Base-by-base conservation (phyloP, 495 filamentous ascomycete genomes). In the Glarea lozoyensis region DNA sequence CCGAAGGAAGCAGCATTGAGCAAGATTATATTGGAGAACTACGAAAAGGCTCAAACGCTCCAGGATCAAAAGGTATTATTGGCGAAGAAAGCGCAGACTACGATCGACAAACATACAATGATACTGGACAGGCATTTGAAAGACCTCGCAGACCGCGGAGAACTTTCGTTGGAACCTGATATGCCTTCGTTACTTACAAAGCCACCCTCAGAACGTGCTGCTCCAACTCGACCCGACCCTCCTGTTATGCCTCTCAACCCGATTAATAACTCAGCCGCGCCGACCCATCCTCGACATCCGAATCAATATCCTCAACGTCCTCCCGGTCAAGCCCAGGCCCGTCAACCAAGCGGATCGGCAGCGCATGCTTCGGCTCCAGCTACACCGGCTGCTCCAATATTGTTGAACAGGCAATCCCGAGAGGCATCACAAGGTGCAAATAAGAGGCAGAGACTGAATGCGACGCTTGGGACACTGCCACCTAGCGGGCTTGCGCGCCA, bases 21-120 rank as follows among this genome's bases (percentile, higher is more conserved):
- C 36, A 80, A 79, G 31, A 72, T 71, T 25, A 86, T 94, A 39
- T 59, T 75, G 20, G 75, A 85, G 44, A 83, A 81, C 52, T 84
- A 82, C 44, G 79, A 81, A 31, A 69, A 68, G 49, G 81, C 81
- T 25, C 71, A 86, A 50, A 70, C 78, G 40, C 62, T 97, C 19
- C 82, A 94, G 50, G 82, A 84, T 23, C 90, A 98, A 57, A 97
- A 98, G 69, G 71, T 92, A 24, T 72, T 70, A 7, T 67, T 97
- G 30, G 78, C 76, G 22, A 78, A 86, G 40, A 94, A 92, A 57
- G 79, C 87, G 6, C 74, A 81, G 46, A 65, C 74, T 15, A 70
- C 88, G 20, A 72, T 94, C 40, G 92, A 97, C 62, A 87, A 92
- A 23, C 88, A 97, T 55, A 74, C 90, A 56, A 86, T 85, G 50